Evolutionary conservation across 129 eudicot genomes (phyloP).

Genomic region (Solidago caesia): DNA sequence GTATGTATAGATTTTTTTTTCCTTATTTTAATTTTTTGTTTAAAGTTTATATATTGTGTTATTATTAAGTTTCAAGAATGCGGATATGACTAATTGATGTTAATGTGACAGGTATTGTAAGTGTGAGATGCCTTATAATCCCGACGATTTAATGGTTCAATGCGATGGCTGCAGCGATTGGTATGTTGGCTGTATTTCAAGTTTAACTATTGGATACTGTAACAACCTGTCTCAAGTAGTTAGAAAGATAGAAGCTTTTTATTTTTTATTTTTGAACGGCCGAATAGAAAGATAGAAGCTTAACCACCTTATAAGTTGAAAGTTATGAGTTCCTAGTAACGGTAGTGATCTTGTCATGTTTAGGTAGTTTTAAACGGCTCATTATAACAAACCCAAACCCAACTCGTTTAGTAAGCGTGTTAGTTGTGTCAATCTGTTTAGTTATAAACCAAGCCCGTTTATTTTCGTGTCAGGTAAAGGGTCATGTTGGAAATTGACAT

Average conservation of each 20-base stretch:
- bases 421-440: too few species aligned
- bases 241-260: background rate
- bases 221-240: too few species aligned
- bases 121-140: slow-evolving; percentile 99
- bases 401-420: too few species aligned
- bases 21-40: background rate
- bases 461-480: too few species aligned
- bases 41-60: too few species aligned
- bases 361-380: background rate
- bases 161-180: slow-evolving; percentile 92
- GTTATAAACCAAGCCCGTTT: too few species aligned
- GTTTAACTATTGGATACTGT: too few species aligned
- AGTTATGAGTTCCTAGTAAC: too few species aligned
- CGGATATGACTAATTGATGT: background rate
- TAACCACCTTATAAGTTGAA: background rate
- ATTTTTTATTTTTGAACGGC: too few species aligned
- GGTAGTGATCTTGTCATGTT: background rate
- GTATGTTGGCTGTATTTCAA: slow-evolving; percentile 32
- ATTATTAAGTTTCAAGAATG: too few species aligned
- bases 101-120: slow-evolving; percentile 70
- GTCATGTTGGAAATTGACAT: too few species aligned
- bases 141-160: slow-evolving; percentile 93
- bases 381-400: too few species aligned
- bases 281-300: background rate
- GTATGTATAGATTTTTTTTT: slow-evolving; percentile 37